Percentiles rank a stretch among this genome's conserved stretches.
These are phyloP conservation scores for Boletus sp. DNA, from an alignment of 768 basidiomycete species.

Conservation along the genomic window DNA sequence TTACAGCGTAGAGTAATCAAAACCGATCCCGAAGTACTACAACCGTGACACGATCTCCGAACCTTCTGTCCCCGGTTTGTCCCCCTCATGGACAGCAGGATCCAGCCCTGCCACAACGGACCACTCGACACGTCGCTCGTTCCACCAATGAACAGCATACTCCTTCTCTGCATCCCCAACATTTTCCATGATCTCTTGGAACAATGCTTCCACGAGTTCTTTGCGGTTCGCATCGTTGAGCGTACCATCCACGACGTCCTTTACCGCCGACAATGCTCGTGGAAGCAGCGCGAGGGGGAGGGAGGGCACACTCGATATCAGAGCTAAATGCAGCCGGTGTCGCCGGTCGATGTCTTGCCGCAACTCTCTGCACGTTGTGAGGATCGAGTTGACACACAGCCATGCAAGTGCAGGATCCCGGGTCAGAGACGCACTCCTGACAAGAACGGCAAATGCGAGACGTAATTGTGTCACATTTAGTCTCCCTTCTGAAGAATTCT, in stretches of 20 bases:
- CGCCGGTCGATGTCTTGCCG: slow-evolving; percentile 21
- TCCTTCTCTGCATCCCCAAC: slow-evolving; percentile 71
- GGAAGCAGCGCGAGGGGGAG: slow-evolving; percentile 57
- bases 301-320: slow-evolving; percentile 64
- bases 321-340: slow-evolving; percentile 59
- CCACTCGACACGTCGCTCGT: slow-evolving; percentile 38
- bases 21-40: neutral
- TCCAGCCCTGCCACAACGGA: neutral
- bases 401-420: slow-evolving; percentile 53
- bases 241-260: slow-evolving; percentile 29
- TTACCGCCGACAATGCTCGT: slow-evolving; percentile 49
- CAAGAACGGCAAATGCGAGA: slow-evolving; percentile 71
- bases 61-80: neutral
- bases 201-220: slow-evolving; percentile 56
- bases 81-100: neutral
- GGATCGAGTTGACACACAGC: slow-evolving; percentile 60
- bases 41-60: slow-evolving; percentile 3
- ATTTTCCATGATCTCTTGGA: slow-evolving; percentile 58
- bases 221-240: slow-evolving; percentile 30
- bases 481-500: slow-evolving; percentile 64
- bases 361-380: slow-evolving; percentile 41
- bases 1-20: neutral
- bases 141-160: slow-evolving; percentile 71
- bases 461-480: slow-evolving; percentile 65
- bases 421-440: slow-evolving; percentile 51